Percentiles rank a stretch among this genome's conserved stretches.
These are phyloP conservation scores for Claviceps spartinae DNA, from an alignment of 2,329 filamentous ascomycete genomes.

Conservation along the genomic window DNA sequence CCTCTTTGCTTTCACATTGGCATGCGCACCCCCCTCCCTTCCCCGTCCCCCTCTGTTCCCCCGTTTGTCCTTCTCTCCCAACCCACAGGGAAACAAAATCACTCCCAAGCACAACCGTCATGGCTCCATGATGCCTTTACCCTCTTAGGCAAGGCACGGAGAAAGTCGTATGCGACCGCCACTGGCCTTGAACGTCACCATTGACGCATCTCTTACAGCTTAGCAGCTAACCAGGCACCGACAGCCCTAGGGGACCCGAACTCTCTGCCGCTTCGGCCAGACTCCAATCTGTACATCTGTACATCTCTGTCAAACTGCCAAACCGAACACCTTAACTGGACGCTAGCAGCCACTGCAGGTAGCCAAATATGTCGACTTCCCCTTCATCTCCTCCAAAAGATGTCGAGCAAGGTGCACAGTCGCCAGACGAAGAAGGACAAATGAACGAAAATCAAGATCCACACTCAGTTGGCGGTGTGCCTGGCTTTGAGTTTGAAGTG, in stretches of 20 bases:
- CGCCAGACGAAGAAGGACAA: conserved; percentile 84
- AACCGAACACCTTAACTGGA: conserved; percentile 44
- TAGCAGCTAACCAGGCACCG: conserved; percentile 33
- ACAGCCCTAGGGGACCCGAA: conserved; percentile 9
- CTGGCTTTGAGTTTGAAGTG: conserved; percentile 85
- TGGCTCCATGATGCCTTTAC: conserved; percentile 6
- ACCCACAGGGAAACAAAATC: conserved; percentile 2
- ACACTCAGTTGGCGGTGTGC: conserved; percentile 53
- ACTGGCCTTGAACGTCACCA: conserved; percentile 23
- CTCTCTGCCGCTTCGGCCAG: conserved; percentile 25
- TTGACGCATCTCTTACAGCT: conserved; percentile 36
- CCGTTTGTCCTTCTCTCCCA: conserved; percentile 9
- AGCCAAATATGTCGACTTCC: conserved; percentile 84
- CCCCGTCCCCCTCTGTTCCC: not conserved
- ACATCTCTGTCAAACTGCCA: conserved; percentile 15
- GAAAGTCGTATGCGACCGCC: conserved; percentile 15
- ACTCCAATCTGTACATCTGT: conserved; percentile 30
- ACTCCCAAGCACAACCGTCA: conserved; percentile 7
- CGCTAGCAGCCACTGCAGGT: conserved; percentile 50
- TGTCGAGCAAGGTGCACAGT: conserved; percentile 85
- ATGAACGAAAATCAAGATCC: conserved; percentile 78
- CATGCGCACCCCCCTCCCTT: conserved; percentile 2
- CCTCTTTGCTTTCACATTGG: not conserved
- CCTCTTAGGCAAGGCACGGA: conserved; percentile 18
- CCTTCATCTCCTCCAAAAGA: conserved; percentile 84